Evolutionary conservation across 371 early-diverging fungal genomes (phyloP), one percentile per base, ranked within the genome.

Genomic region (Rhizomucor pusillus): DNA sequence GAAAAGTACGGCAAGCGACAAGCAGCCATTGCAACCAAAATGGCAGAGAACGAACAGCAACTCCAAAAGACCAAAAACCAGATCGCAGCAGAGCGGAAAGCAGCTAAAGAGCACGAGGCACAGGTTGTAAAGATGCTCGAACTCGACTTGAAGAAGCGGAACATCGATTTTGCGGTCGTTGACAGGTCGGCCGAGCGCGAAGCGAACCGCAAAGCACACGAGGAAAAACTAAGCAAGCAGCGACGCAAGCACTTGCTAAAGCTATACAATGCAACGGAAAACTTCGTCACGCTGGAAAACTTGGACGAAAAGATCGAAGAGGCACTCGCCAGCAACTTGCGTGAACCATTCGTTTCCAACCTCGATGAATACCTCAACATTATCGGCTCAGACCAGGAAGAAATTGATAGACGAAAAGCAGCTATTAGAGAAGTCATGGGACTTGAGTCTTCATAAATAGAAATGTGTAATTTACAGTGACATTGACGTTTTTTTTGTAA

Each of bases 261-360:
- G 36, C 47, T 77, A 47, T 77, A 77, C 45, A 19, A 56, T 19
- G 44, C 65, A 5, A 57, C 69, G 9, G 61, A 68, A 2, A 46
- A 48, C 35, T 77, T 77, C 60, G 69, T 77, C 39, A 77, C 77
- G 24, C 52, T 69, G 40, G 77, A 77, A 4, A 77, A 77, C 43
- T 56, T 77, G 52, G 77, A 77, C 51, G 69, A 56, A 12, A 65
- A 60, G 35, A 52, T 77, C 5, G 69, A 71, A 47, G 54, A 54
- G n/a, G 54, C 65, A 5, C 29, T 77, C 36, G 29, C 50, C 44
- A 56, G 59, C 50, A 43, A 53, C 29, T 54, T 52, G 12, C 23
- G 52, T 49, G 49, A 61, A 20, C 43, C 59, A 33, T 65, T 60
- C 48, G 61, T 58, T 14, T 52, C 52, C n/a, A 62, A 52, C 13